Base-by-base conservation (phyloP, 441 rosid species). In the Croton setiger region DNA sequence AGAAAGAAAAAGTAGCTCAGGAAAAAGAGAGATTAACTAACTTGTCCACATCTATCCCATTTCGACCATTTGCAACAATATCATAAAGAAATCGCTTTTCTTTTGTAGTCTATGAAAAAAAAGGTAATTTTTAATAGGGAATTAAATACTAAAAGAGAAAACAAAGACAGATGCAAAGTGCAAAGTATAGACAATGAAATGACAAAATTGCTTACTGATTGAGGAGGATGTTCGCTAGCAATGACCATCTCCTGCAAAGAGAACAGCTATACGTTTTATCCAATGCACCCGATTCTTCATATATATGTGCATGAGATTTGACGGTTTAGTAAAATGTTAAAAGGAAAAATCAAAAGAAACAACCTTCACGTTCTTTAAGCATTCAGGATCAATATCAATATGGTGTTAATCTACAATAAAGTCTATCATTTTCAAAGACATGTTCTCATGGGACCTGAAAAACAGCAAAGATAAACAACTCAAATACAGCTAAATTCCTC, bases 31-130 rank as follows among this genome's bases (percentile, higher is more conserved):
- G 60, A 27, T 36, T 45, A 20, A 72, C 84, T 72, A 76, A 89
- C 95, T 87, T 89, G 80, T 87, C 95, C 18, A 89, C 90, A 35
- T 87, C 95, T 37, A 85, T 81, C 45, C 95, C 95, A 76, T 84
- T 89, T 71, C 87, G 80, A 75, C 89, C 90, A 73, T 89, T 89
- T 57, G 95, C 92, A 73, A 89, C 95, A 69, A 87, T 89, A 70
- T 89, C 92, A 81, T 85, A 84, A 31, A 84, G 72, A 75, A 82
- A 80, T 27, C 37, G 75, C 70, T 83, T 87, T 72, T 76, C 82
- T 48, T 75, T 77, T 52, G 54, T 21, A 57, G 76, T 64, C 91
- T 84, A 65, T 61, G 58, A 55, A 57, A 47, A 55, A 57, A 47
- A 41, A 73, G 21, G 60, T 61, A 68, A 20, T 48, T 63, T 49